Base-by-base conservation (phyloP, 2,329 filamentous ascomycete species). In the Karstenula rhodostoma region DNA sequence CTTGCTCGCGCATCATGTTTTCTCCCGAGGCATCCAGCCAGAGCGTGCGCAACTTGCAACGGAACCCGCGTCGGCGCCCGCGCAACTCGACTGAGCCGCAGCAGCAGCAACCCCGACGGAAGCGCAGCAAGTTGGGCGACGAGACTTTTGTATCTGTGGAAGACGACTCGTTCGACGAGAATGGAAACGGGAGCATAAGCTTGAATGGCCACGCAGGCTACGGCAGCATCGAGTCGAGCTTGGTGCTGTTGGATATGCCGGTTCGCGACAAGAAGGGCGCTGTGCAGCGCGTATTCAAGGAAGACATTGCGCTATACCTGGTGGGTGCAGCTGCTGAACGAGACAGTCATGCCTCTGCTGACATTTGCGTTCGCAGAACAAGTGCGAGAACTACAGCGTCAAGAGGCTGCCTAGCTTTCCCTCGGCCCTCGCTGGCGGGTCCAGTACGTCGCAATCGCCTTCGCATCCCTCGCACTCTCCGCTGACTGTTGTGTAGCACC, bases 361-460 rank as follows among this genome's bases (percentile, higher is more conserved):
- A 66, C 44, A 40, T 32, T 51, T 56, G 32, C 47, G 29, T 44
- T 42, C 48, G 12, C 62, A 96, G 91, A 92, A 92, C 42, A 92
- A 89, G 73, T 97, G 92, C 72, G 89, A 89, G 74, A 91, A 92
- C 65, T 97, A 95, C 76, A 90, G 87, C 46, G 91, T 96, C 64
- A 92, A 90, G 78, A 93, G 94, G 77, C 85, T 97, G 33, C 92
- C 92, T 59, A 89, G 91, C 57, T 85, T 96, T 25, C 94, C 94
- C 51, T 89, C 94, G 71, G 87, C 89, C 71, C 86, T 97, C 64
- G 88, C 89, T 66, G 81, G 86, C 67, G 86, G 89, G 71, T 83
- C 86, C 60, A 86, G 91, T 93, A 84, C 76, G 87, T 65, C 61
- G 61, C 48, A 69, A 52, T 58, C 61, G 57, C 56, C 33, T 65